A percentile compares a stretch with the other conserved stretches of the same genome.
These are phyloP conservation scores for Monosporascus sp. DNA, from an alignment of 2,329 filamentous ascomycete species.

Conservation along the genomic window DNA sequence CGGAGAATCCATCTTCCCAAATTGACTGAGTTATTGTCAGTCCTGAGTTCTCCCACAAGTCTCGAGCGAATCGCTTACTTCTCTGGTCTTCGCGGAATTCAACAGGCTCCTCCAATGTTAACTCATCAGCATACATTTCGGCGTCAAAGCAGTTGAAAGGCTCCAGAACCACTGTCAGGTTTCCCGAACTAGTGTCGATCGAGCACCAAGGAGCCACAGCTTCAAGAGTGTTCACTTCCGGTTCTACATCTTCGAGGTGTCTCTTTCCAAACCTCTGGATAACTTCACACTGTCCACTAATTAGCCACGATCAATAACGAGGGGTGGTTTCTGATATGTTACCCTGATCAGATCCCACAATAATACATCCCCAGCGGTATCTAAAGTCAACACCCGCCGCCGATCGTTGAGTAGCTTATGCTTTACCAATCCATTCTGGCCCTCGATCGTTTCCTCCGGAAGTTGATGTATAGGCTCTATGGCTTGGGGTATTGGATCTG, in stretches of 20 bases:
- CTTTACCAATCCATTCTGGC: constrained; percentile 92
- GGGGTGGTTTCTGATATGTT: constrained; percentile 17
- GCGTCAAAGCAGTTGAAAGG: constrained; percentile 96
- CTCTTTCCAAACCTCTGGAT: constrained; percentile 91
- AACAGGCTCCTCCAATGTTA: constrained; percentile 65
- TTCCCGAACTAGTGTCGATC: constrained; percentile 88
- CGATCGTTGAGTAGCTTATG: constrained; percentile 88
- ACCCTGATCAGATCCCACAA: constrained; percentile 91
- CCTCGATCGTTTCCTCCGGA: constrained; percentile 81
- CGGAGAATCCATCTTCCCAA: constrained; percentile 94
- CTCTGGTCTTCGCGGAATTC: constrained; percentile 90
- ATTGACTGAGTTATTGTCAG: constrained; percentile 60
- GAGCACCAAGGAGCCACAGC: constrained; percentile 95
- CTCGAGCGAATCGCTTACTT: constrained; percentile 51
- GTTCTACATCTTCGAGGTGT: constrained; percentile 87
- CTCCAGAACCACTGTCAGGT: constrained; percentile 84
- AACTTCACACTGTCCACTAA: constrained; percentile 62
- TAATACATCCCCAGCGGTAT: constrained; percentile 91
- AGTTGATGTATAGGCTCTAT: constrained; percentile 61
- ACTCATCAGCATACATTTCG: constrained; percentile 92
- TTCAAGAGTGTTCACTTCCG: constrained; percentile 79
- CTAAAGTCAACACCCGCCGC: constrained; percentile 80
- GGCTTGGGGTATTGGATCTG: constrained; percentile 41
- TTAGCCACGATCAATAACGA: constrained; percentile 10
- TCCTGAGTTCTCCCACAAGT: not conserved